Base-by-base conservation (phyloP, 805 yeast genomes). In the Candida koratica region DNA sequence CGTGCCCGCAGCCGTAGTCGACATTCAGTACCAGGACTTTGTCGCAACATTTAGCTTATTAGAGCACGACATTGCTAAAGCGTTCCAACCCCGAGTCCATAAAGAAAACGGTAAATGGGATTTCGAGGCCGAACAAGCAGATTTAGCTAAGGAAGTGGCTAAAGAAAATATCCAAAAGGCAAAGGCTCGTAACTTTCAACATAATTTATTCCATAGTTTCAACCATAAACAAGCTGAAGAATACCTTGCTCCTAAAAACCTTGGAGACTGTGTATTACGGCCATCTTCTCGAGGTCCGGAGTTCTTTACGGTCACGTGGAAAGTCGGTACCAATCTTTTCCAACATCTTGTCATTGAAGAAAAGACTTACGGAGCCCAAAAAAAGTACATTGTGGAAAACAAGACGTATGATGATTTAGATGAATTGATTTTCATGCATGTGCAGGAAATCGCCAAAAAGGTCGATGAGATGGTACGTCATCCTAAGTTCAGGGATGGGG, bases 231-330 rank as follows among this genome's bases (percentile, higher is more conserved):
- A 93, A 66, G 97, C 99, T 1, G 97, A 90, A 58, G 95, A 84
- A 48, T 88, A 74, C 48, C 72, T 93, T 51, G 96, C 96, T 14
- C 85, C 96, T 16, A 75, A 83, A 55, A 76, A 81, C 28, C 81
- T 89, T 45, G 99, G 99, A 36, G 95, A 86, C 48, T 76, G 87
- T 61, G 95, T 93, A 14, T 84, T 93, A 38, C 76, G 99, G 48
- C 99, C 97, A 13, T 87, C 97, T 0, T 86, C 95, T 7, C 78
- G 81, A 44, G 98, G 98, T 28, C 71, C 75, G 31, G 84, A 86
- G 44, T 96, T 81, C 58, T 71, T 93, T 48, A 88, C 96, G 2
- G 81, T 90, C 27, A 90, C 99, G 0, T 93, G 97, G 97, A 93
- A 93, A 57, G 89, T 93, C 30, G 93, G 85, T 41, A 90, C 85